phyloP scores from a whole-genome alignment of 2,329 filamentous ascomycete genomes.

The Aspergillus sclerotialis region DNA sequence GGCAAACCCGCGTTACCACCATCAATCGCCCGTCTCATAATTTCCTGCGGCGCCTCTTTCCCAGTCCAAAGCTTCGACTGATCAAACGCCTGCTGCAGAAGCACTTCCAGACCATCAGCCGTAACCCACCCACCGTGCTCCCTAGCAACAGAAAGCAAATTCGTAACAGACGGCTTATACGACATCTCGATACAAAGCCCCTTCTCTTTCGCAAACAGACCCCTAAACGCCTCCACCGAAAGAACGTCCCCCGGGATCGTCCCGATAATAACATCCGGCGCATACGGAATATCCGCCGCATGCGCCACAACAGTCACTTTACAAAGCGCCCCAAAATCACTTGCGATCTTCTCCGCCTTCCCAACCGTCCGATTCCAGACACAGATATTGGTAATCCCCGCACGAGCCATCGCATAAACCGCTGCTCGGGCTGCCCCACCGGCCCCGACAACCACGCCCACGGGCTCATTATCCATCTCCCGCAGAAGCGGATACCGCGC shows the following conservation, averaged over 20 bases:
- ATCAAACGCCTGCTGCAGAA: slow-evolving; percentile 17
- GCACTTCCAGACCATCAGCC: slow-evolving; percentile 18
- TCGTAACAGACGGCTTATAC: slow-evolving; percentile 15
- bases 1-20: too few species aligned
- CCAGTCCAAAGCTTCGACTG: slow-evolving; percentile 18
- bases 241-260: slow-evolving; percentile 14
- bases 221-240: slow-evolving; percentile 9
- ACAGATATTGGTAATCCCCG: background rate
- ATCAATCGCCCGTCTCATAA: too few species aligned
- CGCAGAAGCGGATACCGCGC: background rate
- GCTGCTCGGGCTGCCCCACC: slow-evolving; percentile 2
- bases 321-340: background rate
- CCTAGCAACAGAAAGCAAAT: slow-evolving; percentile 10
- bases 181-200: slow-evolving; percentile 16
- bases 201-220: slow-evolving; percentile 5
- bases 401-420: slow-evolving; percentile 1
- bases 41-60: background rate
- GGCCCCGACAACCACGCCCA: slow-evolving; percentile 3
- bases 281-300: slow-evolving; percentile 4
- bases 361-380: background rate
- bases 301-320: background rate
- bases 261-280: slow-evolving; percentile 13
- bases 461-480: slow-evolving; percentile 3
- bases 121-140: slow-evolving; percentile 9
- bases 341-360: background rate